Base-by-base conservation (phyloP, 768 basidiomycete genomes). In the Chalciporus pseudorubinellus region DNA sequence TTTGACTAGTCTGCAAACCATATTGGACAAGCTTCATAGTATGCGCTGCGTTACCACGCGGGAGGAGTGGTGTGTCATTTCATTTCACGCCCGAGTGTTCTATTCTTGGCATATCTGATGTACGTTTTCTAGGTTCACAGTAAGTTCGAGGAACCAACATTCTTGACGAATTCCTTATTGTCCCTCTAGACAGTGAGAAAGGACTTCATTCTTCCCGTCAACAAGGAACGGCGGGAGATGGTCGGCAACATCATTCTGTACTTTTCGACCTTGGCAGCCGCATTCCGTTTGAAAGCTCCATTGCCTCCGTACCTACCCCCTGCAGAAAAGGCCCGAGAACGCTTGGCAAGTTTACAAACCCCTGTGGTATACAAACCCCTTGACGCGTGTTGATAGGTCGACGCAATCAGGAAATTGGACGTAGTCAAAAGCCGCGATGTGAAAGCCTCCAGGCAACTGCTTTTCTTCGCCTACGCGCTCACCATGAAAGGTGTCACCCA, bases 41-140 rank as follows among this genome's bases (percentile, higher is more conserved):
- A 97, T 98, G 89, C 82, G 95, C 24, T 95, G 92, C 66, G 95
- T 98, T n/a, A 97, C 91, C 6, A 93, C 92, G 0, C 79, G 92
- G 36, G 91, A 95, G 67, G 93, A 95, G 74, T 98, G 95, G 94
- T 89, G 46, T 48, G 81, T 67, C 13, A 31, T 41, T 38, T 42
- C 24, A 29, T 16, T 26, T 39, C 21, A n/a, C 34, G 12, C 38
- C 29, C 21, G 3, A 19, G 3, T 29, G 16, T 44, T 36, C 60
- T 48, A 51, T 18, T 33, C 56, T 58, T 46, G 57, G 46, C 44
- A 24, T 50, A n/a, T 39, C 5, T 41, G 16, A 36, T 36, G 14
- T 6, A 9, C 34, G 13, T n/a, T 14, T 29, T 19, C 24, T 60
- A 89, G 87, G 89, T 85, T 85, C 66, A 89, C 87, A 56, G 91